Conservation (phyloP, 768 basidiomycete genomes). For the Pisolithus sp. region DNA sequence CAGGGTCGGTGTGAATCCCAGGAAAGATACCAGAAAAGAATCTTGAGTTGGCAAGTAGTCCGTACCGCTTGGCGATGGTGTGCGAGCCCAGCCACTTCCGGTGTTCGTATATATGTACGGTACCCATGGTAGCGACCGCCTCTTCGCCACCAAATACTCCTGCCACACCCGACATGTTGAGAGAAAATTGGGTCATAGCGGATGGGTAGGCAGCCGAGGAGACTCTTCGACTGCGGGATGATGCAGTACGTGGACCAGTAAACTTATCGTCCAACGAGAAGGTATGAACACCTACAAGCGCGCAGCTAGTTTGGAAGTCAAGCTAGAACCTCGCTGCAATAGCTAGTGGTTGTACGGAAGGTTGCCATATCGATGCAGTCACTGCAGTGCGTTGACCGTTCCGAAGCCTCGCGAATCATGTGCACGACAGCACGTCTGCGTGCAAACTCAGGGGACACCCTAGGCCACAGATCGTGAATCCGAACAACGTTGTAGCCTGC, state of each 20-base stretch:
- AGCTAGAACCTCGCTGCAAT: too few species aligned
- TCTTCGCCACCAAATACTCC: slow-evolving; percentile 33
- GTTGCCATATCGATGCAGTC: too few species aligned
- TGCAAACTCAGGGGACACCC: too few species aligned
- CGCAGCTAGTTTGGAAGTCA: background rate
- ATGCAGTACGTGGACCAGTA: background rate
- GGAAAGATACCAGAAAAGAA: slow-evolving; percentile 24
- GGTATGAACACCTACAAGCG: too few species aligned
- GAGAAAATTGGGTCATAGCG: slow-evolving; percentile 9
- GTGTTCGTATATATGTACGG: slow-evolving; percentile 27
- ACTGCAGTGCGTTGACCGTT: too few species aligned
- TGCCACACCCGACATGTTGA: slow-evolving; percentile 25
- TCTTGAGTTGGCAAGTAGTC: slow-evolving; percentile 21
- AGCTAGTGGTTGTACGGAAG: too few species aligned
- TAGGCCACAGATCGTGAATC: too few species aligned
- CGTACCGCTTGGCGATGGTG: slow-evolving; percentile 25
- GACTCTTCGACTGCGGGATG: background rate
- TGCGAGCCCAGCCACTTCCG: slow-evolving; percentile 29
- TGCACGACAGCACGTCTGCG: too few species aligned
- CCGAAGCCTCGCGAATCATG: too few species aligned
- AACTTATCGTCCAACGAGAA: background rate
- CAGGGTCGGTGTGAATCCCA: slow-evolving; percentile 12
- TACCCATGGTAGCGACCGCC: slow-evolving; percentile 29
- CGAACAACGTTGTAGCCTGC: too few species aligned
- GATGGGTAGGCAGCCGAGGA: background rate